Evolutionary conservation across 208 protist species (phyloP).

Genomic region (Acanthamoeba healyi): DNA sequence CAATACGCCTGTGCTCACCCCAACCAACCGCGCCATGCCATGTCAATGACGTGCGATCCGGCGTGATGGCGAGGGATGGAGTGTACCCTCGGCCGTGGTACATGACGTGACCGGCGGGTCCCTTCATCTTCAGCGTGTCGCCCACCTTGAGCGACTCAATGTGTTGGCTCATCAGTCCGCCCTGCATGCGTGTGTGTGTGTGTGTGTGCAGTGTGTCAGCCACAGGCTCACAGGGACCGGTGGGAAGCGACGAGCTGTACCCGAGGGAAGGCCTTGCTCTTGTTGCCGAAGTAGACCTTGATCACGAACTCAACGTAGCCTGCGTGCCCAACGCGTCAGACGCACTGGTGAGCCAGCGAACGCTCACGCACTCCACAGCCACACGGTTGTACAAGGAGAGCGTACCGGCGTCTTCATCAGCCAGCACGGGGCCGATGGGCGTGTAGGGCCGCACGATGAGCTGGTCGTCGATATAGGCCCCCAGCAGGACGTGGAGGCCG

Average conservation of each 20-base stretch:
- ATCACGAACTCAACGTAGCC: constrained; percentile 35
- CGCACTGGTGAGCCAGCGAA: no score
- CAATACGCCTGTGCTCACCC: background rate
- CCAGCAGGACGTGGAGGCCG: constrained; percentile 1
- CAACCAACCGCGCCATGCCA: no score
- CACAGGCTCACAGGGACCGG: background rate
- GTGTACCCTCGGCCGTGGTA: constrained; percentile 80
- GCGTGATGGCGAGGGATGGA: no score
- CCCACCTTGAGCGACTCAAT: constrained; percentile 94
- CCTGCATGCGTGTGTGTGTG: no score
- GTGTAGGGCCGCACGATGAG: constrained; percentile 50
- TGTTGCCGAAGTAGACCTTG: background rate
- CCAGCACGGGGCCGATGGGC: background rate
- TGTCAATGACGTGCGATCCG: background rate
- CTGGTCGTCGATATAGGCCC: background rate
- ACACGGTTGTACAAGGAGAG: background rate
- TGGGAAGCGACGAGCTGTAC: background rate
- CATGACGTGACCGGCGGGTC: constrained; percentile 93
- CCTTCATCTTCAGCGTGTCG: constrained; percentile 93
- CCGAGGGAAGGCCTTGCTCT: background rate
- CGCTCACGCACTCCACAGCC: background rate
- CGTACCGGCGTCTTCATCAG: background rate
- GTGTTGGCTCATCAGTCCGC: constrained; percentile 90
- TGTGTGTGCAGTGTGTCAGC: background rate
- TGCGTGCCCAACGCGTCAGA: background rate